A percentile compares a stretch with the other conserved stretches of the same genome.
Conservation (phyloP, 2,329 filamentous ascomycete genomes). For the Microsporum canis region DNA sequence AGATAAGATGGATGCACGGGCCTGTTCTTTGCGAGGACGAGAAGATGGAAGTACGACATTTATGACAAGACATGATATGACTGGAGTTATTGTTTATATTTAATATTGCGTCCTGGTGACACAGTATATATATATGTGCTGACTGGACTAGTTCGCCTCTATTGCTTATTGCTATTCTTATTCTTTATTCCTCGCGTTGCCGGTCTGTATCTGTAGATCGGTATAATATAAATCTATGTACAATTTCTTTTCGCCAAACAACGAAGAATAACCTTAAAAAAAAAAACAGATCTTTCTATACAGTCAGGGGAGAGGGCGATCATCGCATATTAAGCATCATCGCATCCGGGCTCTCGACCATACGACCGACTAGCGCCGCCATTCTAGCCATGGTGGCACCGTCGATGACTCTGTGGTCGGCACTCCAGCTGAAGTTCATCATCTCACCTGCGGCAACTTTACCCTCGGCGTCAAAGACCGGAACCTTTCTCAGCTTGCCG, state of each 20-base stretch:
- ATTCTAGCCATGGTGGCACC: conserved; percentile 89
- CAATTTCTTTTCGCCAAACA: conserved; percentile 4
- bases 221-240: conserved; percentile 4
- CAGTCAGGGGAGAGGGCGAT: neutral
- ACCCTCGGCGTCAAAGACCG: conserved; percentile 54
- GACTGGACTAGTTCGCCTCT: neutral
- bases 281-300: neutral
- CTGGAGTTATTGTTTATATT: neutral
- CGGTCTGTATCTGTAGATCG: conserved; percentile 1
- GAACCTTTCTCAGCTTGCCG: conserved; percentile 67
- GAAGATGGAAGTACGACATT: neutral
- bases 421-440: conserved; percentile 90
- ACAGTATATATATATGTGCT: neutral
- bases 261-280: neutral
- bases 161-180: conserved; percentile 2
- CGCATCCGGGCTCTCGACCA: conserved; percentile 72
- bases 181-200: neutral
- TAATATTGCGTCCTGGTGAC: neutral
- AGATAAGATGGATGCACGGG: conserved; percentile 9
- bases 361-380: conserved; percentile 64
- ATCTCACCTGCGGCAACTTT: conserved; percentile 65
- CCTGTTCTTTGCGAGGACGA: neutral
- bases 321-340: conserved; percentile 56
- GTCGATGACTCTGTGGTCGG: conserved; percentile 87
- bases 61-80: neutral